Base-by-base conservation (phyloP, 2,329 filamentous ascomycete species). In the Aspergillus ustus region DNA sequence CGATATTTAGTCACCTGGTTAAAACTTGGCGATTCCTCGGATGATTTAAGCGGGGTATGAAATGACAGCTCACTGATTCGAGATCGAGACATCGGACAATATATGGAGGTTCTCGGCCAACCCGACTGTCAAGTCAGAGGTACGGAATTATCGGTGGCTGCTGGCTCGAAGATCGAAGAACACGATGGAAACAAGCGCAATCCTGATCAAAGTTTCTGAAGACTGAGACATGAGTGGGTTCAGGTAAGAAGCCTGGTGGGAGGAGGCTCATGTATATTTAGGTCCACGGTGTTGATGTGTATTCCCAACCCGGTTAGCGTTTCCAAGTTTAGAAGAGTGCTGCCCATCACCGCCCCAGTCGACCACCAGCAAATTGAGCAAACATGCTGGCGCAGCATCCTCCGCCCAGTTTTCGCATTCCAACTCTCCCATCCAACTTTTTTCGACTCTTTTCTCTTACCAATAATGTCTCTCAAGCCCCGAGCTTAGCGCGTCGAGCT, bases 241-340 rank as follows among this genome's bases (percentile, higher is more conserved):
- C 28, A 17, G 11, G 13, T 40, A 2, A 40, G 34, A 40, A 15
- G 34, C 34, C 34, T 40, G 34, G 34, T 8, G 13, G 20, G 28
- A 31, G 52, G 52, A 55, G 52, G 52, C 52, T 55, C 43, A 55
- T 55, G 31, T 29, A 55, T 46, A 55, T 34, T 55, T 55, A 48
- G 52, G 52, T 45, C 17, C 48, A n/a, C 22, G 11, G 45, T 20
- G 22, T 48, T 19, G 44, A 46, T 46, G 44, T 46, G 44, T 2
- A 28, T 4, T 22, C 45, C 20, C 22, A 37, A 40, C 7, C 22
- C 17, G 34, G 22, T 59, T 65, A 62, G 64, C 48, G 65, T 63
- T 67, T 63, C 65, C 63, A 67, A 67, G 65, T 60, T 67, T 67
- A 67, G 65, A 62, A 66, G 55, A 43, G 40, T 57, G 44, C 52